These are phyloP conservation scores for Leucosporidium yakuticum DNA, from an alignment of 768 basidiomycete genomes.

Conservation along the genomic window DNA sequence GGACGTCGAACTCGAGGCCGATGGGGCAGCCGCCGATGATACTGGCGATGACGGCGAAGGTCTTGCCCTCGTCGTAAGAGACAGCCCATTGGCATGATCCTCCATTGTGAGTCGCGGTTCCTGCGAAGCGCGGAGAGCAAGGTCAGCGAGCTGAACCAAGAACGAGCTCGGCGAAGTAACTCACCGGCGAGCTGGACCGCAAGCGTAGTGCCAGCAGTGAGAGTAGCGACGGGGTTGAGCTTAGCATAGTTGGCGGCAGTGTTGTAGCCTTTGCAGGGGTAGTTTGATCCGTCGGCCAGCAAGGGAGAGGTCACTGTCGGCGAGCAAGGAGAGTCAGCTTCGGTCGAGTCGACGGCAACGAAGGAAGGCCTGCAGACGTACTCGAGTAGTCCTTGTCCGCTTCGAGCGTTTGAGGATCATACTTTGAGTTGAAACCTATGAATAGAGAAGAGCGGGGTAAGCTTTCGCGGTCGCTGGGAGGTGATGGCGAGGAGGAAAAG, in stretches of 20 bases:
- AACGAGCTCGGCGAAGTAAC: not conserved
- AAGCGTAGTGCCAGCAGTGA: constrained; percentile 41
- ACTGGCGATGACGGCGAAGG: constrained; percentile 44
- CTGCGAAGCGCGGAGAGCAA: no score
- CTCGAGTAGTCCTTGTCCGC: constrained; percentile 41
- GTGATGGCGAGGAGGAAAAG: no score
- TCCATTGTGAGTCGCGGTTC: no score
- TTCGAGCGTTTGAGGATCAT: constrained; percentile 38
- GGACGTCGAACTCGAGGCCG: constrained; percentile 37
- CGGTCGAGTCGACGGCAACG: no score
- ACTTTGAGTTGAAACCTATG: constrained; percentile 24
- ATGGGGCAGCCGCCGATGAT: constrained; percentile 44
- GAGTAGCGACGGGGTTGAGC: constrained; percentile 40
- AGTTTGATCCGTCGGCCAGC: constrained; percentile 19
- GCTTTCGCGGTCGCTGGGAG: not conserved
- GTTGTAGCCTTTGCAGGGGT: constrained; percentile 42
- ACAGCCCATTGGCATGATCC: constrained; percentile 43
- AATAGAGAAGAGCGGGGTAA: not conserved
- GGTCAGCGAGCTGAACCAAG: no score
- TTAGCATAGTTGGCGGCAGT: not conserved
- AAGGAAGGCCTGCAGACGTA: no score
- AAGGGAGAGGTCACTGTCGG: no score
- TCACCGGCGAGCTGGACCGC: constrained; percentile 35
- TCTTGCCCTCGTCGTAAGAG: constrained; percentile 46
- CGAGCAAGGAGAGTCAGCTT: no score